These are phyloP conservation scores for Picea engelmannii DNA, from an alignment of 83 land plant genomes.

Conservation along the genomic window DNA sequence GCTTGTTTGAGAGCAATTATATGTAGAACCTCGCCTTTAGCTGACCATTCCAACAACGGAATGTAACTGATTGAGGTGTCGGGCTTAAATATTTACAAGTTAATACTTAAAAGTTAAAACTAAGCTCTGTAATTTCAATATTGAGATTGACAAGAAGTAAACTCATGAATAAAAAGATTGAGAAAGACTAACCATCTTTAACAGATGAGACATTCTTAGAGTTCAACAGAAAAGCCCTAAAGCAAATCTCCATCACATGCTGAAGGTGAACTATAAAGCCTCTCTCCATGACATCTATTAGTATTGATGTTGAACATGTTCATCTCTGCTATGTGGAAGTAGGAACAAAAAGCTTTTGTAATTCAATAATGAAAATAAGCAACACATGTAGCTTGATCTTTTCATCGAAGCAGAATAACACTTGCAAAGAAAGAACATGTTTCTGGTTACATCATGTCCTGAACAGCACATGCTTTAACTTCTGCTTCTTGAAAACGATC, in stretches of 20 bases:
- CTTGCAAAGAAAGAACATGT: not conserved
- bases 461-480: not conserved
- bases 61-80: not conserved
- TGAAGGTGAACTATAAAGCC: not conserved
- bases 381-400: not conserved
- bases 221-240: not conserved
- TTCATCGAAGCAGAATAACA: not conserved
- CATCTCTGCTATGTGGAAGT: not conserved
- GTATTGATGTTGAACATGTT: not conserved
- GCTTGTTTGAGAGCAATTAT: too few species aligned
- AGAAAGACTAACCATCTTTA: slow-evolving; percentile 5
- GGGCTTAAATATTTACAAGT: not conserved
- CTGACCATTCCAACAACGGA: too few species aligned
- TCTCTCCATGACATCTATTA: too few species aligned
- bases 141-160: not conserved
- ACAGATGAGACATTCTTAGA: not conserved
- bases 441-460: too few species aligned
- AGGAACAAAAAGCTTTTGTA: not conserved
- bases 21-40: too few species aligned
- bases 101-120: not conserved
- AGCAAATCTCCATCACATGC: not conserved
- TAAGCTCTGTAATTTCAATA: not conserved
- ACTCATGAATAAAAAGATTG: not conserved
- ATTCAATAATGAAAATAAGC: slow-evolving; percentile 1
- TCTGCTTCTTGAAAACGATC: not conserved